Percentiles rank a stretch among this genome's conserved stretches.
These are phyloP conservation scores for Plasmodium chabaudi DNA, from an alignment of 169 alveolate species.

Conservation along the genomic window DNA sequence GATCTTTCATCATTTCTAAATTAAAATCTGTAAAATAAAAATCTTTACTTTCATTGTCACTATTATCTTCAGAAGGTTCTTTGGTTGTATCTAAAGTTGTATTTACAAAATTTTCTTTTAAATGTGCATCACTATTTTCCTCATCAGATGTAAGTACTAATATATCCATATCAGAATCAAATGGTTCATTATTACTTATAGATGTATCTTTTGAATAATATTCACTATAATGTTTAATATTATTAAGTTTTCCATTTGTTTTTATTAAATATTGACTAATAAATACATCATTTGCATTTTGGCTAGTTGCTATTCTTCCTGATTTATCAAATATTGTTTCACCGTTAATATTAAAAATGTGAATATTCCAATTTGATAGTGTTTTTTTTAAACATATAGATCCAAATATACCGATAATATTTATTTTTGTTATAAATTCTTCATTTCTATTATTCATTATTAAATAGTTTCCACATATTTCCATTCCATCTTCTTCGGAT, in stretches of 20 bases:
- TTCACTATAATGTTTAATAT: constrained; percentile 49
- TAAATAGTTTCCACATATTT: constrained; percentile 44
- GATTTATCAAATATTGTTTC: constrained; percentile 48
- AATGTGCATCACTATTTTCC: constrained; percentile 8
- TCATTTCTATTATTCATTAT: constrained; percentile 68
- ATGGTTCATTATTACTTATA: constrained; percentile 36
- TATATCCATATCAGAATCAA: constrained; percentile 62
- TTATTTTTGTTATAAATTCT: constrained; percentile 65
- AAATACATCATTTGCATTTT: constrained; percentile 73
- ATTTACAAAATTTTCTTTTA: background rate
- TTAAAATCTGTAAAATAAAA: constrained; percentile 11
- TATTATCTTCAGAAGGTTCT: background rate
- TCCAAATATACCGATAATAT: constrained; percentile 37
- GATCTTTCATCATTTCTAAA: constrained; percentile 19
- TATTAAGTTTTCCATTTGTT: constrained; percentile 62
- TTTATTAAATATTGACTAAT: constrained; percentile 65
- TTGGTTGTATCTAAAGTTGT: background rate
- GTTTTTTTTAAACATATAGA: constrained; percentile 60
- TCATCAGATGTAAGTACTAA: constrained; percentile 44
- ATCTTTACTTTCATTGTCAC: background rate
- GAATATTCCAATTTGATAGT: constrained; percentile 62
- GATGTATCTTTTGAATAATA: constrained; percentile 35
- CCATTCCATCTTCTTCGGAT: constrained; percentile 18
- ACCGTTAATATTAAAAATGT: constrained; percentile 19
- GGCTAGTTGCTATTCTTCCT: constrained; percentile 70